phyloP scores from a whole-genome alignment of 208 protist genomes.

The Trypanosoma cruzi region DNA sequence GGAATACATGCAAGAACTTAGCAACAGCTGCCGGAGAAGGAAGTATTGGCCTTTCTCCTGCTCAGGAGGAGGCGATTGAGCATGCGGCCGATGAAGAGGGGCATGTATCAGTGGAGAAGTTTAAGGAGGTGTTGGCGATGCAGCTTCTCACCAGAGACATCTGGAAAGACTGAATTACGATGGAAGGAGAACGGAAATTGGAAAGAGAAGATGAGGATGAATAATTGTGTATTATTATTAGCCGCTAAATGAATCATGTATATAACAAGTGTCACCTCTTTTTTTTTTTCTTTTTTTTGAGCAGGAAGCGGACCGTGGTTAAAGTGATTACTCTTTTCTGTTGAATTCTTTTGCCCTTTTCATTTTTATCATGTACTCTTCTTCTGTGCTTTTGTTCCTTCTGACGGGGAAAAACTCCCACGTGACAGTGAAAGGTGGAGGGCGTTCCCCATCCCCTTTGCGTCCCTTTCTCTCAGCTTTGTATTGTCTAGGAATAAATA shows the following conservation, averaged over 20 bases:
- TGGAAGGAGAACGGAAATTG: background rate
- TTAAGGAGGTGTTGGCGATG: slow-evolving; percentile 78
- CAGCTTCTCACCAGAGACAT: slow-evolving; percentile 68
- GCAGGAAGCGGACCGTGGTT: background rate
- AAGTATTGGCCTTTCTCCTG: slow-evolving; percentile 32
- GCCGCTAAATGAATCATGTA: background rate
- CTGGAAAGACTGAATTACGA: slow-evolving; percentile 32
- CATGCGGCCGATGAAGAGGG: slow-evolving; percentile 71
- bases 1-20: slow-evolving; percentile 88
- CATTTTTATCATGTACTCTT: background rate
- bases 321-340: background rate
- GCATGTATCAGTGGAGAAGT: slow-evolving; percentile 76
- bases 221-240: background rate
- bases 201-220: background rate
- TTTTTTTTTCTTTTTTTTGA: slow-evolving; percentile 14
- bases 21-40: slow-evolving; percentile 45
- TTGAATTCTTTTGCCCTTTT: background rate
- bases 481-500: background rate
- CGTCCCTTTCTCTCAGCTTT: background rate
- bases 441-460: background rate
- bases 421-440: too few species aligned
- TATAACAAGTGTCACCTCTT: too few species aligned
- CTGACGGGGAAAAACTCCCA: too few species aligned
- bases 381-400: too few species aligned
- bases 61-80: slow-evolving; percentile 65